These are phyloP conservation scores for Amanita polypyramis DNA, from an alignment of 768 basidiomycete genomes.

Conservation along the genomic window DNA sequence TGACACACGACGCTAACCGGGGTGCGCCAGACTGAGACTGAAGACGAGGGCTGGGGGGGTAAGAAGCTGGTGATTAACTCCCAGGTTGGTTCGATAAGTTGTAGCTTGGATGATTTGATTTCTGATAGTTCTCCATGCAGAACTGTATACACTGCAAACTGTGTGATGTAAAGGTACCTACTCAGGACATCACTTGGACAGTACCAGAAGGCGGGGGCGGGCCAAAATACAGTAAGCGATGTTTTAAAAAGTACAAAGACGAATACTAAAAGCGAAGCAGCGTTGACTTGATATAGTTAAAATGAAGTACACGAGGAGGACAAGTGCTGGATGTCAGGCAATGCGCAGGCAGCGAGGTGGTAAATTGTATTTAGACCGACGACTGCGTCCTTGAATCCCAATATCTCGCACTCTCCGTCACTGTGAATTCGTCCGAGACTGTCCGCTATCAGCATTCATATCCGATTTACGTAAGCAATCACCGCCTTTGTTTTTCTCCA, in stretches of 20 bases:
- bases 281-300: background rate
- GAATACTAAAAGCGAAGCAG: background rate
- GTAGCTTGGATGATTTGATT: background rate
- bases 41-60: conserved; percentile 52
- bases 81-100: conserved; percentile 39
- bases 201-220: conserved; percentile 96
- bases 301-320: background rate
- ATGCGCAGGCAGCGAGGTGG: background rate
- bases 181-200: conserved; percentile 94
- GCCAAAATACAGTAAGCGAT: conserved; percentile 78
- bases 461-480: conserved; percentile 1
- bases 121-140: conserved; percentile 25
- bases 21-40: conserved; percentile 19
- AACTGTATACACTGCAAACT: conserved; percentile 93
- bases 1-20: conserved; percentile 14
- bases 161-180: conserved; percentile 93
- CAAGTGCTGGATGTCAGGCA: background rate
- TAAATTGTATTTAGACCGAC: background rate
- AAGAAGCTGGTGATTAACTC: conserved; percentile 94
- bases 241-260: background rate
- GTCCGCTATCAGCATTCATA: background rate
- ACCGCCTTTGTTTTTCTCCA: background rate
- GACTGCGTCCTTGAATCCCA: background rate
- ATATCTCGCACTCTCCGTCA: background rate
- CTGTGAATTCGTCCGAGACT: background rate